These are phyloP conservation scores for Trichosporon inkin DNA, from an alignment of 1,284 basidiomycete genomes.

Conservation along the genomic window DNA sequence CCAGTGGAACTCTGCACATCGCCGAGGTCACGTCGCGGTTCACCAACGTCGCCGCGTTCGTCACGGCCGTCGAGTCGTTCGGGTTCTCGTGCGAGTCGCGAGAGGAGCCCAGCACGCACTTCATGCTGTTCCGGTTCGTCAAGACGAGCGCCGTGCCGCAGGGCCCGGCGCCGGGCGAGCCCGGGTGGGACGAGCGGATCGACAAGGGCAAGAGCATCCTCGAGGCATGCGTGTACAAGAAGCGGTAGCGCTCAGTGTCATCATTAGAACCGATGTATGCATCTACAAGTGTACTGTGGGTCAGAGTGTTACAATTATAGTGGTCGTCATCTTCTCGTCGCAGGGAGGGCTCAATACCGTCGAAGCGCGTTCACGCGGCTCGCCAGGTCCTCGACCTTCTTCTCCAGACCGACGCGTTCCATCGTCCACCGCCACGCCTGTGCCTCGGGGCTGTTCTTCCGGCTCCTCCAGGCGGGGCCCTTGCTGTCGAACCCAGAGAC, in stretches of 20 bases:
- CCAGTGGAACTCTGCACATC: conserved; percentile 79
- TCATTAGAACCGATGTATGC: not conserved
- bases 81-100: conserved; percentile 60
- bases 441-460: conserved; percentile 69
- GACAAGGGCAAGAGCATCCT: conserved; percentile 62
- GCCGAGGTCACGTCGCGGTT: conserved; percentile 95
- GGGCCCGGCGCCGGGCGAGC: conserved; percentile 51
- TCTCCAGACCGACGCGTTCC: conserved; percentile 65
- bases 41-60: conserved; percentile 68
- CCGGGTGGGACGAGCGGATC: conserved; percentile 64
- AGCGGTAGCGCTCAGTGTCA: conserved; percentile 57
- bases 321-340: not conserved
- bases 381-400: conserved; percentile 62
- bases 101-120: conserved; percentile 72
- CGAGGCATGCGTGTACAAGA: conserved; percentile 95
- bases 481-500: conserved; percentile 55
- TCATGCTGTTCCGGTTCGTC: conserved; percentile 77
- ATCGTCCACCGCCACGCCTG: conserved; percentile 71
- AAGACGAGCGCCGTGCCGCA: conserved; percentile 58
- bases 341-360: not conserved
- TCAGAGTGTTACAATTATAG: not conserved
- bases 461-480: conserved; percentile 62
- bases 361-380: conserved; percentile 23
- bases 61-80: conserved; percentile 63
- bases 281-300: conserved; percentile 1